Base-by-base conservation (phyloP, 2,329 filamentous ascomycete genomes). In the Albophoma yamanashiensis region DNA sequence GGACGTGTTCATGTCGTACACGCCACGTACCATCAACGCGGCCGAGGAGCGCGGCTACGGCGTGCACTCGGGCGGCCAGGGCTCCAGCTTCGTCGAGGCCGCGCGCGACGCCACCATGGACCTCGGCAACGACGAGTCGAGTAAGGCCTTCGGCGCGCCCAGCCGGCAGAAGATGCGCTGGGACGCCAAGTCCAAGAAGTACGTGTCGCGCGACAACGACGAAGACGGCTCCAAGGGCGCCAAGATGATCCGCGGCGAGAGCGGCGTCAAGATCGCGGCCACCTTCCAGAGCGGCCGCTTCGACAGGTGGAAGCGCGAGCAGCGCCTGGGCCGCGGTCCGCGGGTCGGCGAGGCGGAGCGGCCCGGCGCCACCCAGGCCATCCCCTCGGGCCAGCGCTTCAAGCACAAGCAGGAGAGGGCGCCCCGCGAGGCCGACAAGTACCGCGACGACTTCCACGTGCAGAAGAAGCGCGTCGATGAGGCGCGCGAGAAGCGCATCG, bases 141-240 rank as follows among this genome's bases (percentile, higher is more conserved):
- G 85, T 67, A 89, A 90, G 70, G 82, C 84, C 1, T 95, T 97
- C 72, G 92, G 86, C 63, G 86, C 90, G 67, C 85, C 91, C 3
- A 83, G 87, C 55, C 88, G 87, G 67, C 76, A 86, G 56, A 84
- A 86, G 65, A 88, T 96, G 86, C 88, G 94, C 65, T 99, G 94
- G 94, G 94, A 99, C 78, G 93, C 95, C 79, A 96, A 96, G 75
- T 85, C 86, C 69, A 95, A 90, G 76, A 97, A 97, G 76, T 99
- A 97, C 76, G 93, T 99, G 42, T 81, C 90, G 15, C 85, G 90
- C 42, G 86, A 86, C 67, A 97, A 99, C 79, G 94, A 99, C 76
- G 90, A 96, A 67, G 95, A 99, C 76, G 94, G 94, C 45, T 95
- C 79, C 67, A 88, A 87, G 70, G 82, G 83, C 56, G 73, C 76